These are phyloP conservation scores for Pilasporangium apinafurcum DNA, from an alignment of 352 stramenopile species.

Conservation along the genomic window DNA sequence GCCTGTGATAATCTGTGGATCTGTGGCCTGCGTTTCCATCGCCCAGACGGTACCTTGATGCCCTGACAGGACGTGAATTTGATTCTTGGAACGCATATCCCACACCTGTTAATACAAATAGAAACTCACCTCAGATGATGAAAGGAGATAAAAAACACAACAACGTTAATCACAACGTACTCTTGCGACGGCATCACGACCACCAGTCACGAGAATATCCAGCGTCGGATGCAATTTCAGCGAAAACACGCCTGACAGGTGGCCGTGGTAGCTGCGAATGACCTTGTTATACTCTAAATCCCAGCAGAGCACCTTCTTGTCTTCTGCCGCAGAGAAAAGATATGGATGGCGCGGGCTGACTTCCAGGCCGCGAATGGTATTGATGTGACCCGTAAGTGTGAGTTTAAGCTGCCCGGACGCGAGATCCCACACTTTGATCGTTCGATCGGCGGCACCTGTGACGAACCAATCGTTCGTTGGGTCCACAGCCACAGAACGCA, in stretches of 20 bases:
- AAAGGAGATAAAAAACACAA: slow-evolving; percentile 17
- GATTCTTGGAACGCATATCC: slow-evolving; percentile 99
- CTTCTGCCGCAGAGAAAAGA: slow-evolving; percentile 97
- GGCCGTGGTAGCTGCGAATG: slow-evolving; percentile 99
- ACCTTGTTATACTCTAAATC: slow-evolving; percentile 99
- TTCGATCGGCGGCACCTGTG: slow-evolving; percentile 95
- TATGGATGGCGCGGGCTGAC: slow-evolving; percentile 96
- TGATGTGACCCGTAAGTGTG: slow-evolving; percentile 98
- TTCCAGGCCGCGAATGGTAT: slow-evolving; percentile 94
- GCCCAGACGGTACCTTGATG: slow-evolving; percentile 96
- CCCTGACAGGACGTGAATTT: slow-evolving; percentile 95
- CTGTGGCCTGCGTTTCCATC: slow-evolving; percentile 93
- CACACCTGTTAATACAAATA: slow-evolving; percentile 77
- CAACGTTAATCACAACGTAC: slow-evolving; percentile 49
- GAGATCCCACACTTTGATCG: slow-evolving; percentile 98
- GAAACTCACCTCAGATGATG: not conserved
- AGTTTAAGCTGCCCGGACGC: slow-evolving; percentile 96
- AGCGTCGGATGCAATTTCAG: slow-evolving; percentile 97
- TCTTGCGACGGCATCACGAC: slow-evolving; percentile 83
- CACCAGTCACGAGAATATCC: slow-evolving; percentile 97
- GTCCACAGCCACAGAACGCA: slow-evolving; percentile 96
- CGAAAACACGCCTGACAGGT: slow-evolving; percentile 97
- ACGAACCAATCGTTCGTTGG: slow-evolving; percentile 98
- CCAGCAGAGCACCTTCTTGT: slow-evolving; percentile 99
- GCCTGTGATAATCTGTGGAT: slow-evolving; percentile 94